Base-by-base conservation (phyloP, 257 asterid species). In the Fraxinus americana region DNA sequence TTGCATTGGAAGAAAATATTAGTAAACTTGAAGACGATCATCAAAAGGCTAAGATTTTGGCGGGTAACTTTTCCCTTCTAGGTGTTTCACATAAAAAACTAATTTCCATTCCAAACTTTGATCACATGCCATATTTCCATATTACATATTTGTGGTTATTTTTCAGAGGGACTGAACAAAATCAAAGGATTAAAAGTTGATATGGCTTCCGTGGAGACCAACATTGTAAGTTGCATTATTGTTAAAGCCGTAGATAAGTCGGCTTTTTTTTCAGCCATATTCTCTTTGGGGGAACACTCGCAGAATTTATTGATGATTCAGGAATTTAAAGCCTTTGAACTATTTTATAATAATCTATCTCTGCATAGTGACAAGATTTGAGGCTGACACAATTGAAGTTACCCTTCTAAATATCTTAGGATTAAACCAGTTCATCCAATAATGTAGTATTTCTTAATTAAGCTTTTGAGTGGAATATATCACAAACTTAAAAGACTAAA, bases 131-230 rank as follows among this genome's bases (percentile, higher is more conserved):
- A 41, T 4, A 19, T 77, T 45, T 73, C 39, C 41, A 12, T 43
- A n/a, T 63, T 81, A 34, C 43, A 14, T 57, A 19, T 25, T 76
- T 67, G 21, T 74, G 50, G 1, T 68, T 57, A 30, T 79, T 38
- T 78, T 80, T 69, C 89, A 96, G 99, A 77, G 85, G 98, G 91
- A 73, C 84, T 96, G 73, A 86, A 80, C 87, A 89, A 89, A 67
- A 92, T 96, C 81, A 83, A 92, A 75, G 97, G 98, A 77, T 85
- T 96, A 71, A 86, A 90, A 83, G 97, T 96, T 77, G 95, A 93
- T 77, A 39, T 88, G 66, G 83, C 78, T 73, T 78, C 97, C 35
- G 98, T 96, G 35, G 93, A 96, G 87, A 96, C 99, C 67, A 96
- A 96, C 79, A 96, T 96, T 52, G 98, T 96, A 87, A 96, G 98